These are phyloP conservation scores for Marvania coccoides DNA, from an alignment of 139 green algal species.

Conservation along the genomic window DNA sequence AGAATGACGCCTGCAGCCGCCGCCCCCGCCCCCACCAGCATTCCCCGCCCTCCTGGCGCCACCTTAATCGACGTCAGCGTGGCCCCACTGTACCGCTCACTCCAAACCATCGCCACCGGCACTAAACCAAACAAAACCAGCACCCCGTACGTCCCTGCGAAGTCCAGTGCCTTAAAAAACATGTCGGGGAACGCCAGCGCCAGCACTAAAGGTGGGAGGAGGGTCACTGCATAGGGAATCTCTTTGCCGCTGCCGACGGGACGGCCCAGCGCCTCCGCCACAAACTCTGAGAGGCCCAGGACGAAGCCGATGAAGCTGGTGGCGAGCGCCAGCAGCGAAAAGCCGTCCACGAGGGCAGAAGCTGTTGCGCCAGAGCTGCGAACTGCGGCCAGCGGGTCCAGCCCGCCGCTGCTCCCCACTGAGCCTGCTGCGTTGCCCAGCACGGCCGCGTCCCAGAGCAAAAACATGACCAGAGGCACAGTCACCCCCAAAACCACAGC, in stretches of 20 bases:
- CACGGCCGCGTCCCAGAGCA: constrained; percentile 68
- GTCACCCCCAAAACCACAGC: constrained; percentile 44
- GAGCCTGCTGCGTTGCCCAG: constrained; percentile 48
- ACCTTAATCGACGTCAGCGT: constrained; percentile 16
- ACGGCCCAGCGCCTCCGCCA: constrained; percentile 51
- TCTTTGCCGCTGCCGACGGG: constrained; percentile 4
- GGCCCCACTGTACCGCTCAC: constrained; percentile 29
- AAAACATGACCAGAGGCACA: constrained; percentile 71
- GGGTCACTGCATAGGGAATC: constrained; percentile 30
- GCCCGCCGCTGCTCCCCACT: not conserved
- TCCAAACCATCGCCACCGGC: constrained; percentile 57
- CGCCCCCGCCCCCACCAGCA: constrained; percentile 27
- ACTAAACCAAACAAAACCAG: constrained; percentile 66
- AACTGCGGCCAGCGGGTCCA: not conserved
- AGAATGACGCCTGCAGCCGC: constrained; percentile 35
- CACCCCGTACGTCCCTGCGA: constrained; percentile 61
- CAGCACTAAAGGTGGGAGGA: constrained; percentile 48
- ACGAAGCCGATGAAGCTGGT: constrained; percentile 82
- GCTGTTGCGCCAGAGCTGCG: not conserved
- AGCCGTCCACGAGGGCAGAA: not conserved
- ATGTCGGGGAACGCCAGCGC: constrained; percentile 45
- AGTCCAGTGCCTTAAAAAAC: constrained; percentile 59
- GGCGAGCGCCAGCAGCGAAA: constrained; percentile 30
- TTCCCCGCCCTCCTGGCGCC: constrained; percentile 32
- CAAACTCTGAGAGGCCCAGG: constrained; percentile 70